Conservation (phyloP, 148 eudicot genomes). For the Suaeda aralocaspica region DNA sequence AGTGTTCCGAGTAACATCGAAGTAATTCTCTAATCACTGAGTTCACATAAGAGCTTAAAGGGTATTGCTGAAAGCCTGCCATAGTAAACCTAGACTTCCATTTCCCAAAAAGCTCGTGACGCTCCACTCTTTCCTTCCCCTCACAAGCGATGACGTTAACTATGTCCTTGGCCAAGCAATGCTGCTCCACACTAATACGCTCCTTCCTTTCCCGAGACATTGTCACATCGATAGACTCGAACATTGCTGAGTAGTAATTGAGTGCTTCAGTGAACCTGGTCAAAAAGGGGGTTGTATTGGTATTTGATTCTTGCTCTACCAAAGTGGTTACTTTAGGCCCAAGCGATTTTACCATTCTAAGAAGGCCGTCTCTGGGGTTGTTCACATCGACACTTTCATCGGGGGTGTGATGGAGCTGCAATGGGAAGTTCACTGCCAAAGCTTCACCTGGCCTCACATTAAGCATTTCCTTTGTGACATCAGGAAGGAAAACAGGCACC, state of each 20-base stretch:
- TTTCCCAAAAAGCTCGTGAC: slow-evolving; percentile 86
- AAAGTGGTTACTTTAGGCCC: slow-evolving; percentile 72
- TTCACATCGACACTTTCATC: slow-evolving; percentile 87
- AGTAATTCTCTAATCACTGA: slow-evolving; percentile 63
- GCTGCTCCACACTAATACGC: slow-evolving; percentile 72
- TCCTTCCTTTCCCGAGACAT: slow-evolving; percentile 61
- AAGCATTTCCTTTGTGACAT: slow-evolving; percentile 63
- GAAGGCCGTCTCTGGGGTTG: slow-evolving; percentile 74
- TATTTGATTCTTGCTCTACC: slow-evolving; percentile 92
- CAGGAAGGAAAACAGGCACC: slow-evolving; percentile 57
- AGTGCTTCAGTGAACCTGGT: slow-evolving; percentile 66
- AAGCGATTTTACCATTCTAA: slow-evolving; percentile 70
- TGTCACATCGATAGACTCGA: slow-evolving; percentile 80
- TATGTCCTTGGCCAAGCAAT: slow-evolving; percentile 81
- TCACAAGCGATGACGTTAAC: slow-evolving; percentile 89
- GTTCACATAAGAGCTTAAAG: slow-evolving; percentile 73
- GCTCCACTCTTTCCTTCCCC: slow-evolving; percentile 78
- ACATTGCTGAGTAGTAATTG: slow-evolving; percentile 80
- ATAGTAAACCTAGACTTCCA: slow-evolving; percentile 87
- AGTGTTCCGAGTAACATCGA: slow-evolving; percentile 64
- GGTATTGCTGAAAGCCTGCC: slow-evolving; percentile 76
- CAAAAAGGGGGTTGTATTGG: slow-evolving; percentile 76
- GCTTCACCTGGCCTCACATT: slow-evolving; percentile 72
- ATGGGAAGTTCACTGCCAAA: slow-evolving; percentile 78
- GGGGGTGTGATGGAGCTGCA: slow-evolving; percentile 87